Percentiles rank a stretch among this genome's conserved stretches.
Evolutionary conservation across 2,329 filamentous ascomycete species (phyloP).

Genomic region (Leptosphaerulina australis): DNA sequence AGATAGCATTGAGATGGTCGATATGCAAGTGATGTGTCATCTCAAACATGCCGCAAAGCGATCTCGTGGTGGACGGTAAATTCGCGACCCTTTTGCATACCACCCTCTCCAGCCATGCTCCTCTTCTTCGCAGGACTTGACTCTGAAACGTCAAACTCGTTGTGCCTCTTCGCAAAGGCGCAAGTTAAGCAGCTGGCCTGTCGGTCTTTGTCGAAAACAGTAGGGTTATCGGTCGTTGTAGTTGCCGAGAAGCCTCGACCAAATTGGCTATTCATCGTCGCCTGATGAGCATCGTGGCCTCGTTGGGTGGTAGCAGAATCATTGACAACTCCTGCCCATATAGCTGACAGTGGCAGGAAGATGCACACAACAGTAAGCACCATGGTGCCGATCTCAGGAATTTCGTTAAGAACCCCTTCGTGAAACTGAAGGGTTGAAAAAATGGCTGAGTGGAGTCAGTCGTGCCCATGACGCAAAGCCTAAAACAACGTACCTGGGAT

Average conservation of each 20-base stretch:
- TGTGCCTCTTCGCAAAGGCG: slow-evolving; percentile 24
- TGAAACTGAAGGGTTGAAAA: slow-evolving; percentile 65
- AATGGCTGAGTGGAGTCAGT: slow-evolving; percentile 56
- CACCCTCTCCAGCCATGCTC: slow-evolving; percentile 15
- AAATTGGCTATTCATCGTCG: slow-evolving; percentile 34
- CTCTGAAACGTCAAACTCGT: slow-evolving; percentile 22
- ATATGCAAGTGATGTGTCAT: neutral
- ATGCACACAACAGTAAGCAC: slow-evolving; percentile 65
- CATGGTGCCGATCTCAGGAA: slow-evolving; percentile 61
- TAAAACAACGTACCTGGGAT: slow-evolving; percentile 59
- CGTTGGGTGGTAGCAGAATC: slow-evolving; percentile 28
- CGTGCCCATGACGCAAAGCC: slow-evolving; percentile 1
- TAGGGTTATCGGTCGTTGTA: slow-evolving; percentile 17
- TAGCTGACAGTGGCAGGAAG: slow-evolving; percentile 68
- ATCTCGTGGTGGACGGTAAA: slow-evolving; percentile 30
- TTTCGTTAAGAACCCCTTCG: slow-evolving; percentile 50
- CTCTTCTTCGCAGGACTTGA: slow-evolving; percentile 14
- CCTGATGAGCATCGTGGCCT: slow-evolving; percentile 36
- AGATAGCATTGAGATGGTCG: neutral
- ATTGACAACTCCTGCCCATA: slow-evolving; percentile 62
- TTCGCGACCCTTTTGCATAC: slow-evolving; percentile 31
- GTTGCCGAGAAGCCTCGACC: slow-evolving; percentile 20
- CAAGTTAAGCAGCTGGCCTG: slow-evolving; percentile 23
- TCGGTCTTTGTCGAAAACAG: slow-evolving; percentile 25
- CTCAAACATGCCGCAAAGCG: slow-evolving; percentile 12